Evolutionary conservation across 345 rosid genomes (phyloP).

Genomic region (Excoecaria cochinchinensis): DNA sequence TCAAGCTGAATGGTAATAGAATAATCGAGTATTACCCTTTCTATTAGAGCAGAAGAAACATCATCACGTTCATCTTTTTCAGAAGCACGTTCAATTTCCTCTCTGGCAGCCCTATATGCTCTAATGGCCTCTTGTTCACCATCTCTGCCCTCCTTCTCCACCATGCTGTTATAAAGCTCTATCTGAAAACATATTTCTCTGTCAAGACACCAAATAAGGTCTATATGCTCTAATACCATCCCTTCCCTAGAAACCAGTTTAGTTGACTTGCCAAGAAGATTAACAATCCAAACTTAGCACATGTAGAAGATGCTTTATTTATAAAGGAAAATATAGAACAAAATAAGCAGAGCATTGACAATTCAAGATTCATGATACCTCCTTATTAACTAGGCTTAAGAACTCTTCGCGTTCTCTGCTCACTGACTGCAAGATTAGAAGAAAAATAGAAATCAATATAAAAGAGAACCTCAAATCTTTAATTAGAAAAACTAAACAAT

Average conservation of each 20-base stretch:
- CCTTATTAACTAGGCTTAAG: conserved; percentile 77
- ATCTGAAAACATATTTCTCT: conserved; percentile 45
- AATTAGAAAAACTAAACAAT: neutral
- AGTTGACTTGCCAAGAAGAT: conserved; percentile 10
- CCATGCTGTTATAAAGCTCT: conserved; percentile 83
- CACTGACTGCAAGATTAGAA: conserved; percentile 63
- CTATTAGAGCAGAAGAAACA: conserved; percentile 78
- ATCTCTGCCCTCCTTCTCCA: conserved; percentile 62
- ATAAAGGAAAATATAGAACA: neutral
- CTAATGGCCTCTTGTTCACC: conserved; percentile 69
- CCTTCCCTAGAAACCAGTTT: neutral
- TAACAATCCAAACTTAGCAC: neutral
- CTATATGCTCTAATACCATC: neutral
- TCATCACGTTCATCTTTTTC: conserved; percentile 53
- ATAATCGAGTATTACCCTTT: conserved; percentile 43
- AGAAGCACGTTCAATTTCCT: conserved; percentile 47
- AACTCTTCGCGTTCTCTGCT: conserved; percentile 88
- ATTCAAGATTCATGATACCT: conserved; percentile 48
- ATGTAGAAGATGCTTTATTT: neutral
- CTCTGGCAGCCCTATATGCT: conserved; percentile 86
- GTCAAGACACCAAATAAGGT: neutral
- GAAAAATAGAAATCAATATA: conserved; percentile 19
- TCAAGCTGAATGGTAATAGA: neutral
- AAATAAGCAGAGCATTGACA: neutral
- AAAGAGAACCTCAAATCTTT: neutral